Evolutionary conservation across 441 rosid species (phyloP).

Genomic region (Gossypium gossypioides): DNA sequence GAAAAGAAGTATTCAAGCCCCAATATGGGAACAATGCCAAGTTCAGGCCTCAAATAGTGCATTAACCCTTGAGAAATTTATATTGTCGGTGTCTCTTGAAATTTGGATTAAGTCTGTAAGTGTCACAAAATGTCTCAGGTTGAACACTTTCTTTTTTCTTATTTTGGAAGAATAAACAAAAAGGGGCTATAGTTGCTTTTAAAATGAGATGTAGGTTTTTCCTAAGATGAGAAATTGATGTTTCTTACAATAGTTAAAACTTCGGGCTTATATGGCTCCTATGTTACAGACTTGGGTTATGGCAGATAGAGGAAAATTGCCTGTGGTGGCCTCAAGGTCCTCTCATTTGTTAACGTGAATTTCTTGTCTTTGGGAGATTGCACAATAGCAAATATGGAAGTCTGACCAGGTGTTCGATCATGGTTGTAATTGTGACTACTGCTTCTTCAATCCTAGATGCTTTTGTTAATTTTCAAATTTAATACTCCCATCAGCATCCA

Average conservation of each 20-base stretch:
- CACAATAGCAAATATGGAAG: conserved; percentile 7
- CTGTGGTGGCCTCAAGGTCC: conserved; percentile 5
- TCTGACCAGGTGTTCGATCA: neutral
- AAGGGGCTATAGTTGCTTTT: neutral
- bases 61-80: neutral
- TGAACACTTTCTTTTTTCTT: neutral
- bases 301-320: conserved; percentile 8
- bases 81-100: neutral
- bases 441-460: neutral
- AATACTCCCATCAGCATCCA: neutral
- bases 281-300: neutral
- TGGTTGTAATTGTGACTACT: neutral
- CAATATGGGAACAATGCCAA: no score
- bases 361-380: conserved; percentile 12
- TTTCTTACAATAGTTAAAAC: neutral
- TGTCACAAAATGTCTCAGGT: neutral
- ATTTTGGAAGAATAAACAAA: neutral
- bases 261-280: neutral
- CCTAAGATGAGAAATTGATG: conserved; percentile 6
- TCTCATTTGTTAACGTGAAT: conserved; percentile 8
- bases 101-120: neutral
- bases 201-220: neutral
- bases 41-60: no score
- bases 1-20: no score
- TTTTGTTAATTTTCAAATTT: neutral